These are phyloP conservation scores for Cairneyella variabilis DNA, from an alignment of 495 filamentous ascomycete genomes.

Conservation along the genomic window DNA sequence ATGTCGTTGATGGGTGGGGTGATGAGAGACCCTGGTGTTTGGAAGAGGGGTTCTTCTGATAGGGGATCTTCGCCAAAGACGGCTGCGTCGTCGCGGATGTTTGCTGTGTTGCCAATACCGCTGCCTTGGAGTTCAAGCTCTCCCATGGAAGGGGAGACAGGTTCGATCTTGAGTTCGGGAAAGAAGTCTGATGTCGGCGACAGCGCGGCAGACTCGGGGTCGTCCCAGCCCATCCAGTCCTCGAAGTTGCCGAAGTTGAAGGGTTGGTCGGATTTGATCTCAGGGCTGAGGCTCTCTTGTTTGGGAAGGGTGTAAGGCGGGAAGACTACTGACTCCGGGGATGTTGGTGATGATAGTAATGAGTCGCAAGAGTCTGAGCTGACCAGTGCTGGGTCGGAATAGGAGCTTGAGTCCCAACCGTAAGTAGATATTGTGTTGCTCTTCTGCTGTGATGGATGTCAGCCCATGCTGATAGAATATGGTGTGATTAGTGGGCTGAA, in stretches of 20 bases:
- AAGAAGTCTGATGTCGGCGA: slow-evolving; percentile 17
- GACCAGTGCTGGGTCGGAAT: slow-evolving; percentile 9
- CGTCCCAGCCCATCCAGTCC: slow-evolving; percentile 26
- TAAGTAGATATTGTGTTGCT: slow-evolving; percentile 9
- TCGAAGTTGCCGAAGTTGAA: slow-evolving; percentile 23
- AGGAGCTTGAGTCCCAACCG: slow-evolving; percentile 13
- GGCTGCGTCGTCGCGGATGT: slow-evolving; percentile 6
- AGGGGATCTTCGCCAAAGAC: slow-evolving; percentile 18
- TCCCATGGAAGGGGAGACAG: slow-evolving; percentile 10
- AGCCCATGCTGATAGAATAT: slow-evolving; percentile 7
- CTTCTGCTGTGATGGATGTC: slow-evolving; percentile 4
- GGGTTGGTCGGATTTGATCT: slow-evolving; percentile 15
- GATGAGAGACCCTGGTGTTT: slow-evolving; percentile 6
- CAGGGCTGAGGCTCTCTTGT: slow-evolving; percentile 1
- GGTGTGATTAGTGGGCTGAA: background rate
- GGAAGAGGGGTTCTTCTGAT: slow-evolving; percentile 19
- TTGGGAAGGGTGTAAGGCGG: slow-evolving; percentile 4
- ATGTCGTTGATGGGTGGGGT: slow-evolving; percentile 8
- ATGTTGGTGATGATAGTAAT: slow-evolving; percentile 17
- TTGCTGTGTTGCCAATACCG: background rate
- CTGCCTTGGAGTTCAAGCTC: slow-evolving; percentile 14
- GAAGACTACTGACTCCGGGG: slow-evolving; percentile 3
- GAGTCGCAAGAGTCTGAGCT: slow-evolving; percentile 22
- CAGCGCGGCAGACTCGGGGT: slow-evolving; percentile 14
- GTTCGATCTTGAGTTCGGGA: slow-evolving; percentile 22